Evolutionary conservation across 768 basidiomycete species (phyloP).

Genomic region (Clathrus columnatus): DNA sequence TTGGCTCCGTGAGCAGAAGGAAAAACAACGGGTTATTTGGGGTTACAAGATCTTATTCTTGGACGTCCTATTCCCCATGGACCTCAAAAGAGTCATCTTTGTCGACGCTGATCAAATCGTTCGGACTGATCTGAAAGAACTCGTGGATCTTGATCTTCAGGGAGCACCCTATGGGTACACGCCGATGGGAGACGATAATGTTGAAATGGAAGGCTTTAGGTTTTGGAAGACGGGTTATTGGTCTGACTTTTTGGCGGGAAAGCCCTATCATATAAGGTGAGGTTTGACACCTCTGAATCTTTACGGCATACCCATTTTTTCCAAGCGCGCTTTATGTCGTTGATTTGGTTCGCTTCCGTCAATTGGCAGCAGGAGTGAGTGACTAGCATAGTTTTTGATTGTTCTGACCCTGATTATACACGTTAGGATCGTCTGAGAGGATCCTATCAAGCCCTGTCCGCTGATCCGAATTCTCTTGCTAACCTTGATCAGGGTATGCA

Average conservation of each 20-base stretch:
- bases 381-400: neutral
- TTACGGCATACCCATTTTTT: slow-evolving; percentile 7
- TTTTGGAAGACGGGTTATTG: slow-evolving; percentile 99
- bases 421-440: slow-evolving; percentile 77
- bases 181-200: slow-evolving; percentile 94
- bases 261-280: slow-evolving; percentile 92
- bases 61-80: slow-evolving; percentile 98
- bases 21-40: slow-evolving; percentile 99
- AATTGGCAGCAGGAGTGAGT: slow-evolving; percentile 60
- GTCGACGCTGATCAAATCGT: slow-evolving; percentile 98
- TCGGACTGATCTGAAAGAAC: slow-evolving; percentile 87
- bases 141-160: slow-evolving; percentile 87
- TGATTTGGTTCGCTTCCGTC: slow-evolving; percentile 90
- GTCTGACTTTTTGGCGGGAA: slow-evolving; percentile 76
- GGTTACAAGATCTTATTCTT: slow-evolving; percentile 99
- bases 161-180: slow-evolving; percentile 94
- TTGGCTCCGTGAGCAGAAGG: slow-evolving; percentile 93
- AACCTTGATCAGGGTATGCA: slow-evolving; percentile 83
- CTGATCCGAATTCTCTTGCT: slow-evolving; percentile 88
- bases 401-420: neutral
- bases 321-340: slow-evolving; percentile 89
- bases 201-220: slow-evolving; percentile 94
- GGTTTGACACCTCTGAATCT: slow-evolving; percentile 12
- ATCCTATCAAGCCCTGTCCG: slow-evolving; percentile 88
- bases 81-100: slow-evolving; percentile 97